These are phyloP conservation scores for Picea mariana DNA, from an alignment of 83 land plant genomes.

Conservation along the genomic window DNA sequence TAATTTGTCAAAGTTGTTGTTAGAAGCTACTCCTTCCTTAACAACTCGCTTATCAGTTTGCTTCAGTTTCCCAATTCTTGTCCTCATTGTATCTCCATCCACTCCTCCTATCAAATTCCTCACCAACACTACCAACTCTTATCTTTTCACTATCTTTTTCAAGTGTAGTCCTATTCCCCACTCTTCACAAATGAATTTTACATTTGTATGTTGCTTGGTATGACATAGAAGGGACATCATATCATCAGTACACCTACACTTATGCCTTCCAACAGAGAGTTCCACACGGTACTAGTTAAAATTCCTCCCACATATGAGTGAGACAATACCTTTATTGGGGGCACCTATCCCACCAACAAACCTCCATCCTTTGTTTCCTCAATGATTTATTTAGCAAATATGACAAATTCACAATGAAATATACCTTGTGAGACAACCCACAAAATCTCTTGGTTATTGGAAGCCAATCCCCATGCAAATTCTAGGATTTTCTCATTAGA, in stretches of 20 bases:
- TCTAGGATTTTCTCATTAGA: constrained; percentile 7
- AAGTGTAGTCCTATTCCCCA: constrained; percentile 12
- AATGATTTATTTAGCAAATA: constrained; percentile 15
- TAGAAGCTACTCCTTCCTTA: constrained; percentile 15
- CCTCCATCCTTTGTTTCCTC: constrained; percentile 20
- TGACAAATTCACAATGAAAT: neutral
- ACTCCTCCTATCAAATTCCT: constrained; percentile 36
- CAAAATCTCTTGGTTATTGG: constrained; percentile 20
- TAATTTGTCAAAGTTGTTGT: constrained; percentile 6
- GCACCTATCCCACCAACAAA: constrained; percentile 5
- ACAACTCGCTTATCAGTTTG: constrained; percentile 17
- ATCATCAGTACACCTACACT: constrained; percentile 23
- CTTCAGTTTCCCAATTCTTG: constrained; percentile 29
- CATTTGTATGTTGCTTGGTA: constrained; percentile 19
- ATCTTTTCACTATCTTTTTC: constrained; percentile 4
- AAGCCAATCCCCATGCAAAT: constrained; percentile 33
- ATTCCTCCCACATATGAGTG: constrained; percentile 24
- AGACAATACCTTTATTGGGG: constrained; percentile 25
- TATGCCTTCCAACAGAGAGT: constrained; percentile 25
- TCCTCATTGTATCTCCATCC: constrained; percentile 28
- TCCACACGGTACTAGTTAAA: constrained; percentile 24
- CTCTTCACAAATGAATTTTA: neutral
- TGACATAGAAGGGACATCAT: constrained; percentile 28
- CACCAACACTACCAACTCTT: constrained; percentile 19
- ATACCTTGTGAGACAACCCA: constrained; percentile 32